Evolutionary conservation across 306 rosid species (phyloP).

Genomic region (Prunus dulcis): DNA sequence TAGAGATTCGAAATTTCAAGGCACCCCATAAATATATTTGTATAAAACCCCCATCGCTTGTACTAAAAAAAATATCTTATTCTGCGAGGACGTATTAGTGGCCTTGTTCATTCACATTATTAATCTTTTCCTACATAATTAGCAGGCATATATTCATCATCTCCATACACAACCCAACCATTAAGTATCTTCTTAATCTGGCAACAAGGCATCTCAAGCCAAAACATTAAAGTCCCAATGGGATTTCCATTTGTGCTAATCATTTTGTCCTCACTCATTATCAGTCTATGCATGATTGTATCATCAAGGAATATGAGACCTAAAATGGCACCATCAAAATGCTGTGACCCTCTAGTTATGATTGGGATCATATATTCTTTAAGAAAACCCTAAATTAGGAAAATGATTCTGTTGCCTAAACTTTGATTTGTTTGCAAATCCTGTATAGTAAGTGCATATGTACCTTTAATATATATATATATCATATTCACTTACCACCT

Average conservation of each 20-base stretch:
- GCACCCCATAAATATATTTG: no score
- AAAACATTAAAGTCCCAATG: not conserved
- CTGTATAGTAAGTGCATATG: not conserved
- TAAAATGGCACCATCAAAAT: not conserved
- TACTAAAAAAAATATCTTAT: no score
- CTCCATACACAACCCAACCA: not conserved
- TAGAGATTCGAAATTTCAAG: no score
- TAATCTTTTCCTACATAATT: not conserved
- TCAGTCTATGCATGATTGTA: not conserved
- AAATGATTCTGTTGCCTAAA: not conserved
- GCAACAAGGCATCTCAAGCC: not conserved
- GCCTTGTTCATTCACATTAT: not conserved
- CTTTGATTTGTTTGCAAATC: not conserved
- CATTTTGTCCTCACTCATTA: not conserved
- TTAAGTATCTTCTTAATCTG: not conserved
- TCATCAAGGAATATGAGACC: not conserved
- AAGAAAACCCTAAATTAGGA: not conserved
- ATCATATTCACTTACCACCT: not conserved
- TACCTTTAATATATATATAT: no score
- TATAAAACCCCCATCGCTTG: no score
- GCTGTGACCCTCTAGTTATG: not conserved
- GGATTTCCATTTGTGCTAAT: not conserved
- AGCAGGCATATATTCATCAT: not conserved
- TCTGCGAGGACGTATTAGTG: not conserved
- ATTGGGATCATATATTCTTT: not conserved